Percentiles rank a stretch among this genome's conserved stretches.
Evolutionary conservation across 805 yeast genomes (phyloP).

Genomic region (Saccharomycopsis sp.): DNA sequence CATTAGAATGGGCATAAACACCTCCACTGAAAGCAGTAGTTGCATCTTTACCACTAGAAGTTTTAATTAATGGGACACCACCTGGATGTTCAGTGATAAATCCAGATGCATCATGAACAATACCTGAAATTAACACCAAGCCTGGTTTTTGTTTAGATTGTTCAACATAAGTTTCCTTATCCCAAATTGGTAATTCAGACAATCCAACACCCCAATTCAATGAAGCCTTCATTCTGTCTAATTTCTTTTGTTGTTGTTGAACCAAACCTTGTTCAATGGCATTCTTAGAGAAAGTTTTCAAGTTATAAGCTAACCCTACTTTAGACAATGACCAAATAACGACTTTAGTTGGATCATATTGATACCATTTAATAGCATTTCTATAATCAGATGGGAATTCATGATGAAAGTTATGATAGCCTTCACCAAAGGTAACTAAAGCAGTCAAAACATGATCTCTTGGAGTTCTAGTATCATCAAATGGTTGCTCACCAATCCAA

Average conservation of each 20-base stretch:
- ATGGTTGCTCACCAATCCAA: constrained; percentile 81
- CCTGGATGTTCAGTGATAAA: constrained; percentile 79
- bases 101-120: constrained; percentile 65
- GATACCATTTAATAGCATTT: constrained; percentile 83
- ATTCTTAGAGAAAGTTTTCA: constrained; percentile 70
- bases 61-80: constrained; percentile 64
- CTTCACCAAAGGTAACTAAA: constrained; percentile 80
- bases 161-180: constrained; percentile 49
- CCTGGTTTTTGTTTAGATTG: constrained; percentile 47
- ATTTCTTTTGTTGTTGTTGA: constrained; percentile 78
- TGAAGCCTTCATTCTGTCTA: constrained; percentile 52
- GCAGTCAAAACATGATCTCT: constrained; percentile 79
- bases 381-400: constrained; percentile 87
- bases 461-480: constrained; percentile 82
- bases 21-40: constrained; percentile 82
- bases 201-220: constrained; percentile 74
- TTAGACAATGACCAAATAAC: constrained; percentile 52
- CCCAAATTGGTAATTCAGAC: constrained; percentile 67
- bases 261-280: constrained; percentile 77
- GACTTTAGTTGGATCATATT: constrained; percentile 76
- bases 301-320: constrained; percentile 63
- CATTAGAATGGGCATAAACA: constrained; percentile 78
- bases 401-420: constrained; percentile 86
- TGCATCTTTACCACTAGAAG: constrained; percentile 76
- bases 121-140: constrained; percentile 66